A percentile compares a stretch with the other conserved stretches of the same genome.
phyloP scores from a whole-genome alignment of 805 yeast genomes.

The Yamadazyma takamatsuzukensis region DNA sequence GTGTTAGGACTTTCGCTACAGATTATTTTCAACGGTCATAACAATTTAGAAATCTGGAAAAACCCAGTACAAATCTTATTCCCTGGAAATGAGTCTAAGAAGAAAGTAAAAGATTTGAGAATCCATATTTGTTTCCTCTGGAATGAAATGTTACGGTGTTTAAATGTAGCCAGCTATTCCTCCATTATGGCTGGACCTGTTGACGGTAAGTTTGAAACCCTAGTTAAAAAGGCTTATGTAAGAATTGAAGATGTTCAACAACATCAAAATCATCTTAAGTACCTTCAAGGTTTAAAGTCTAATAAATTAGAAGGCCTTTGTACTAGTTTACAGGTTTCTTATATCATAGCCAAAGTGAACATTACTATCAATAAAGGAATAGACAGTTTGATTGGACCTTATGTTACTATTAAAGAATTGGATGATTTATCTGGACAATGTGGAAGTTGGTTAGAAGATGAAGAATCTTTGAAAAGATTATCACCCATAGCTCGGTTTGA shows the following conservation, averaged over 20 bases:
- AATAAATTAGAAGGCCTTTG: conserved; percentile 15
- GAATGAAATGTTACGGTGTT: conserved; percentile 31
- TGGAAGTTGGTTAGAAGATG: conserved; percentile 22
- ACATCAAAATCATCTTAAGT: conserved; percentile 19
- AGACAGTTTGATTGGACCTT: conserved; percentile 15
- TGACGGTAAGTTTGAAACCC: conserved; percentile 5
- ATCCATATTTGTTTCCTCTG: conserved; percentile 31
- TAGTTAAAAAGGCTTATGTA: conserved; percentile 3
- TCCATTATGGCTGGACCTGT: conserved; percentile 2
- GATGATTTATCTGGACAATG: conserved; percentile 21
- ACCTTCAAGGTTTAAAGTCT: conserved; percentile 13
- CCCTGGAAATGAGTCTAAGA: conserved; percentile 13
- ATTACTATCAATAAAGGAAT: conserved; percentile 20
- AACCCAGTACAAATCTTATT: conserved; percentile 27
- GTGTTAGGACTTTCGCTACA: conserved; percentile 18
- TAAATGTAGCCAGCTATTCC: conserved; percentile 15
- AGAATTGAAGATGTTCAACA: conserved; percentile 18
- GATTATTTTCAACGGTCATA: conserved; percentile 7
- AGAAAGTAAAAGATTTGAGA: conserved; percentile 19
- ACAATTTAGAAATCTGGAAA: conserved; percentile 25
- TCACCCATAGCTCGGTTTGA: conserved; percentile 16
- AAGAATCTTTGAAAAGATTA: conserved; percentile 13
- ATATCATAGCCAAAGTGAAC: conserved; percentile 26
- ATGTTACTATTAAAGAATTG: conserved; percentile 18
- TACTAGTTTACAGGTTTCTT: conserved; percentile 21